Base-by-base conservation (phyloP, 2,329 filamentous ascomycete species). In the Alternaria triticimaculans region DNA sequence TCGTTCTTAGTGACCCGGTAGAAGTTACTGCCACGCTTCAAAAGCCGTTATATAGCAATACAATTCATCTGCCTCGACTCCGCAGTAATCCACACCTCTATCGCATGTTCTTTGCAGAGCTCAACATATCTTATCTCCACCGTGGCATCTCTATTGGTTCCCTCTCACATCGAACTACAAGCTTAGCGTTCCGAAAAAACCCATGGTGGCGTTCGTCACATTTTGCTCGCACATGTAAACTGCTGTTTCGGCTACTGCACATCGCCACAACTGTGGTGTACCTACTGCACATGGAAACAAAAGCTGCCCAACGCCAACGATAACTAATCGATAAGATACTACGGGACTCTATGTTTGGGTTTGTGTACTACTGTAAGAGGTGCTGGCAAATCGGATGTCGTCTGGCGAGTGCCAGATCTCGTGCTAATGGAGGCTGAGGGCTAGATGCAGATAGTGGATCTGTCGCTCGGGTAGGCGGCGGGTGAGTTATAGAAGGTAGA, bases 211-310 rank as follows among this genome's bases (percentile, higher is more conserved):
- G 49, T 53, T 37, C 20, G 14, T 23, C 30, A 53, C 28, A 18
- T 20, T 41, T 41, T 49, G 45, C 45, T 49, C 15, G 15, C 28
- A 43, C 28, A 26, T 23, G 49, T 33, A 21, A 14, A 23, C 46
- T 20, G 37, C 10, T 20, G 56, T 58, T 51, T 58, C 46, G 48
- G 46, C 56, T 51, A 51, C 56, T 51, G 45, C 56, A 51, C 43
- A 18, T 33, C 14, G 56, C 46, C 56, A 51, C 55, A 28, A 12
- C 33, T 58, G 11, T 44, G 23, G 18, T 41, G 46, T 44, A 23
- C 14, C 33, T 28, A 44, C 25, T 28, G 15, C 18, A 23, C 30
- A 30, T 23, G 15, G 20, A 23, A 2, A 20, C 49, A 30, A 53
- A 53, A n/a, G 49, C 20, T 23, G 28, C 20, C 49, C 49, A 53